Conservation (phyloP, 345 rosid genomes). For the Gossypioides kirkii region DNA sequence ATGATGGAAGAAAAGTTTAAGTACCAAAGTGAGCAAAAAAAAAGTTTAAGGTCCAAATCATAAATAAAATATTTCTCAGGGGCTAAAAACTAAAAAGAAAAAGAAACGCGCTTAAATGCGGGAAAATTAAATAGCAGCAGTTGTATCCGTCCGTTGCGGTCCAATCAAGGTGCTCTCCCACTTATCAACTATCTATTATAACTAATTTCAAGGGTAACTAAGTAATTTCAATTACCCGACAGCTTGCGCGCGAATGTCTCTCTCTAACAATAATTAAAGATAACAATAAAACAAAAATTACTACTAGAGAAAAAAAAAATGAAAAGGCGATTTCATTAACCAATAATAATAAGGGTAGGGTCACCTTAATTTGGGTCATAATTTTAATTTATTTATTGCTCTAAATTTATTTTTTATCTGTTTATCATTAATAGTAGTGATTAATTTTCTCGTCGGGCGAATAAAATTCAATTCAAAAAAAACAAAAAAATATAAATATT, state of each 20-base stretch:
- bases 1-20: too few relatives aligned
- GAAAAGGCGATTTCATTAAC: background rate
- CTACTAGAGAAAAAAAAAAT: background rate
- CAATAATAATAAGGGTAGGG: background rate
- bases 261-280: background rate
- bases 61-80: too few relatives aligned
- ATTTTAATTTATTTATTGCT: background rate
- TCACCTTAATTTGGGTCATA: background rate
- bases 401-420: background rate
- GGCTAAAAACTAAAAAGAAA: too few relatives aligned
- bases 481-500: too few relatives aligned
- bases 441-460: too few relatives aligned
- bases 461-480: too few relatives aligned
- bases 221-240: constrained; percentile 1
- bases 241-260: constrained; percentile 20
- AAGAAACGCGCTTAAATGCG: too few relatives aligned
- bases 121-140: background rate
- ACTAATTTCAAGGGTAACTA: background rate
- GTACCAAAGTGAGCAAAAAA: too few relatives aligned
- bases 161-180: background rate
- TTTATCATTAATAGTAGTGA: too few relatives aligned
- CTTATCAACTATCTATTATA: background rate
- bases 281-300: background rate
- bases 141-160: background rate
- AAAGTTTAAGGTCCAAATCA: too few relatives aligned